Evolutionary conservation across 2,329 filamentous ascomycete species (phyloP), one percentile per base, ranked within the genome.

Genomic region (Remersonia thermophila): DNA sequence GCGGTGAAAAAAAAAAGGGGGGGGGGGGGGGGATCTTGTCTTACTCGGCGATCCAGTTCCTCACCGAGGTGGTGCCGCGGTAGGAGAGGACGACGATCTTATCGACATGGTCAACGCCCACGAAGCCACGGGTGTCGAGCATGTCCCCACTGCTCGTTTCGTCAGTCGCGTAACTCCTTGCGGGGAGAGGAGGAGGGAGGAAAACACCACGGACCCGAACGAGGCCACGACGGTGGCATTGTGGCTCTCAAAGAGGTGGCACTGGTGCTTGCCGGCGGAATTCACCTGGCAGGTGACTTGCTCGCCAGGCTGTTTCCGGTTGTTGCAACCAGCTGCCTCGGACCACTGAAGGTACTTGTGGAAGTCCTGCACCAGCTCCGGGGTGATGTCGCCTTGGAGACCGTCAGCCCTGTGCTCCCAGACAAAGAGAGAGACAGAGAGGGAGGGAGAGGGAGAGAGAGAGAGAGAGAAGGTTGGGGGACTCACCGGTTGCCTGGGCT

Each of bases 21-120:
- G n/a, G n/a, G n/a, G n/a, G n/a, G n/a, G n/a, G n/a, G n/a, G n/a
- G 12, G 30, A 28, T 4, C 9, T n/a, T 30, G 23, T 16, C 47
- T 42, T 43, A 51, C 47, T 81, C 68, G 35, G 71, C 62, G 46
- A 80, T 60, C 65, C 66, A 80, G 62, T 81, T 81, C 35, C 66
- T 65, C 41, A 77, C 47, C 30, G 69, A 72, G 40, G 56, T 54
- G 33, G 68, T 71, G 45, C 79, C 78, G 28, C 74, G 69, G 56
- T 77, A 64, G 23, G 72, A 63, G 29, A 79, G 52, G 32, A 81
- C 69, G 40, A 82, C 73, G 39, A 71, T 59, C 37, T 62, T 47
- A 43, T 61, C 63, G 16, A 50, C 51, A 13, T 58, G 43, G 51
- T 78, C 73, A 15, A 64, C 55, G 17, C 66, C 62, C 15, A 75